Conservation (phyloP, 225 moss, liverwort and hornwort genomes). For the Neckera pumila region DNA sequence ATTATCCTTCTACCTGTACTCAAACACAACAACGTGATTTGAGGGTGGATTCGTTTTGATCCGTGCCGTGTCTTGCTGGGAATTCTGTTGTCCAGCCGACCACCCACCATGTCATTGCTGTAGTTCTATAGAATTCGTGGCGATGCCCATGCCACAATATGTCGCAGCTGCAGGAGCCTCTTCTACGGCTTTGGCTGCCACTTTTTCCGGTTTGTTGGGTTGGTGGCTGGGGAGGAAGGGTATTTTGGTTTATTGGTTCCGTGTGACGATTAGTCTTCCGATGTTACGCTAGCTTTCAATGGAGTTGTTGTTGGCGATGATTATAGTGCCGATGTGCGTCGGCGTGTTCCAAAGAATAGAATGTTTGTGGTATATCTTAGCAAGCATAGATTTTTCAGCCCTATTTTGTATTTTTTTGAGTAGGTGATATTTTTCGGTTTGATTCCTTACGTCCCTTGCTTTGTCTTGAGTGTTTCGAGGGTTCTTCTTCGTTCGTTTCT, state of each 20-base stretch:
- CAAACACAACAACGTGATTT: conserved; percentile 4
- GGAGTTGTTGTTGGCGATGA: not conserved
- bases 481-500: not conserved
- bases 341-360: not conserved
- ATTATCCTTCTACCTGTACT: conserved; percentile 23
- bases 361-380: not conserved
- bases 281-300: not conserved
- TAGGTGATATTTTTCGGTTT: not conserved
- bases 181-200: not conserved
- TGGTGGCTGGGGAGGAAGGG: not conserved
- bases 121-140: not conserved
- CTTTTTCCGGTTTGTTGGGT: not conserved
- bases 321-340: not conserved
- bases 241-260: not conserved
- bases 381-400: not conserved
- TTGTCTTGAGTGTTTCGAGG: not conserved
- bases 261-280: not conserved
- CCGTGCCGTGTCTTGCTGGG: not conserved
- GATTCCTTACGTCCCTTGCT: not conserved
- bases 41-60: not conserved
- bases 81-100: not conserved
- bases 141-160: not conserved
- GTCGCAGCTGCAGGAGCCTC: not conserved
- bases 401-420: not conserved
- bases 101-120: not conserved